Evolutionary conservation across 2,329 filamentous ascomycete species (phyloP), one percentile per base, ranked within the genome.

Genomic region (Cryoendolithus antarcticus): DNA sequence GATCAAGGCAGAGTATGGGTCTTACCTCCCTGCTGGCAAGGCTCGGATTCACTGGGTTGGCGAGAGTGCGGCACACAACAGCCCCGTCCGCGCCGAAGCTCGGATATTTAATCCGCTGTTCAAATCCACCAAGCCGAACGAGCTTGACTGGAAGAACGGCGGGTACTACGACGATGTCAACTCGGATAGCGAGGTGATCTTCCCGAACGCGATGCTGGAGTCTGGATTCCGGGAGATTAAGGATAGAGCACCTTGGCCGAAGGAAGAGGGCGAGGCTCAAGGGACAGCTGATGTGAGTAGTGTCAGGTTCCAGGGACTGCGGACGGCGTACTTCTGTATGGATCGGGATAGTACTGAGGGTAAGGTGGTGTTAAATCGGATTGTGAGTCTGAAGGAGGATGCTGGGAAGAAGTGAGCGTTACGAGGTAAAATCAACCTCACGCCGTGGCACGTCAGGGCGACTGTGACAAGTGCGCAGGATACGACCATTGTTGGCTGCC

Each of bases 301-400:
- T 39, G 80, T 95, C 5, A 72, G 89, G 35, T 96, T 96, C 71
- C 89, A 96, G 69, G 89, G 78, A 2, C 78, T 94, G 71, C 74
- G 89, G 19, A 82, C 89, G 33, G 89, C 81, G 7, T 94, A 93
- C 58, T 91, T 91, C 64, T 77, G 77, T 67, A 69, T 93, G 59
- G 88, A 95, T 58, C 75, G 72, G 36, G 86, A 93, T 52, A 62
- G 56, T 0, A 60, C 59, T 31, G 74, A 76, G 27, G 82, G 85
- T n/a, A 84, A 80, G 60, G 69, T 93, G 48, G 75, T 96, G 35
- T 65, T 96, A 24, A 96, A 96, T 65, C 74, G 86, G 37, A 95
- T 96, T 54, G 88, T 96, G 13, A 84, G 82, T 35, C 62, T 95
- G 55, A 93, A 93, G 67, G 88, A 94, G 62, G 85, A 93, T 56